These are phyloP conservation scores for Phytophthora sp. DNA, from an alignment of 352 stramenopile species.

Conservation along the genomic window DNA sequence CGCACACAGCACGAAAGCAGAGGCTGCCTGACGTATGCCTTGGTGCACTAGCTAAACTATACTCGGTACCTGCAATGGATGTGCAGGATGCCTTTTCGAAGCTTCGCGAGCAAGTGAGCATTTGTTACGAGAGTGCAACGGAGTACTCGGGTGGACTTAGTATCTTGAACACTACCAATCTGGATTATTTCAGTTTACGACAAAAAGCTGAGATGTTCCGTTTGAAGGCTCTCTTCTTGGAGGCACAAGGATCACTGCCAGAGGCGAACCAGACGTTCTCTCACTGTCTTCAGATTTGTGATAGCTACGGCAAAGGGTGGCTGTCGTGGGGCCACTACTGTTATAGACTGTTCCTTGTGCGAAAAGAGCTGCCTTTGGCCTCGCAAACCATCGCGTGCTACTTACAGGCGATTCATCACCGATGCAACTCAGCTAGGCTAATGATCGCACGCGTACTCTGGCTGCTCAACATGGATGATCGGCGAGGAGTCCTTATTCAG, in stretches of 20 bases:
- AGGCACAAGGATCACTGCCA: constrained; percentile 73
- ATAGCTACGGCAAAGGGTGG: constrained; percentile 94
- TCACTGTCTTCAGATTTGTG: constrained; percentile 91
- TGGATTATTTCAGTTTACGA: constrained; percentile 92
- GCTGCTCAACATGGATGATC: constrained; percentile 91
- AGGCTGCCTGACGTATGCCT: constrained; percentile 88
- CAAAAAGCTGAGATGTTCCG: constrained; percentile 95
- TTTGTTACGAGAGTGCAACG: constrained; percentile 90
- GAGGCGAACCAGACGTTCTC: constrained; percentile 93
- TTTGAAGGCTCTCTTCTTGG: constrained; percentile 91
- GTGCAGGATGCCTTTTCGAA: constrained; percentile 94
- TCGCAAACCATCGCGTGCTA: constrained; percentile 94
- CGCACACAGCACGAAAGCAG: constrained; percentile 92
- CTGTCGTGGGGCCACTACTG: constrained; percentile 95
- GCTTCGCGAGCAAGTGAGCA: constrained; percentile 92
- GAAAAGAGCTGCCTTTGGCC: constrained; percentile 76
- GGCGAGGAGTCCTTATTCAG: constrained; percentile 71
- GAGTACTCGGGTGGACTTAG: constrained; percentile 89
- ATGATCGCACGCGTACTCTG: constrained; percentile 93
- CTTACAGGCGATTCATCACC: constrained; percentile 92
- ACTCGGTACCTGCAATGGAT: constrained; percentile 91
- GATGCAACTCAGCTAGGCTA: constrained; percentile 86
- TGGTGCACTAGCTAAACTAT: constrained; percentile 86
- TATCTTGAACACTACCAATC: constrained; percentile 94
- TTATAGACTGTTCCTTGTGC: constrained; percentile 82